Evolutionary conservation across 1,284 basidiomycete species (phyloP), one percentile per base, ranked within the genome.

Genomic region (Inonotus obliquus): DNA sequence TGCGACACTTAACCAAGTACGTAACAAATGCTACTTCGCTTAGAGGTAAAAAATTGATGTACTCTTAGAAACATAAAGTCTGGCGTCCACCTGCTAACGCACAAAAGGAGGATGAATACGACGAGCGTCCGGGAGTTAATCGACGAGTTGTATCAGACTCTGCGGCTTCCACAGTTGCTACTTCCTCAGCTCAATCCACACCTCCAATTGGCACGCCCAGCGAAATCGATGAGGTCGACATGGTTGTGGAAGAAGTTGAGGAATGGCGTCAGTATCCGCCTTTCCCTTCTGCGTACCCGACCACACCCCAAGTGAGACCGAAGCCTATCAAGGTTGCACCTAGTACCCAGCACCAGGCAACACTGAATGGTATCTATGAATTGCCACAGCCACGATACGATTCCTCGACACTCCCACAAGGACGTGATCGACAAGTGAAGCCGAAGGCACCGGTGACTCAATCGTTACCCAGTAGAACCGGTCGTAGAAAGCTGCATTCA

Each of bases 241-340:
- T 39, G 32, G 14, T 59, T 1, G 38, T 17, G 11, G 58, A 68
- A 53, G 66, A 62, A 44, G 65, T 73, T 32, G 70, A 75, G 3
- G 75, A 81, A 44, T 80, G 78, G 78, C 71, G 77, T 51, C 67
- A 73, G 60, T 82, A 82, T 59, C 79, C 80, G n/a, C 72, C 80
- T 14, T 81, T 82, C 56, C 81, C 80, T 29, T 75, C 81, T 17
- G 81, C 81, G 49, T 82, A 82, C 59, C 78, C 77, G 1, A 68
- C 74, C n/a, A 84, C 82, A 23, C 81, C 83, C 21, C 67, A 71
- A 38, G 67, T 69, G 57, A 58, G 64, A 47, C 63, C 64, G 1
- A 44, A 59, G 14, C 63, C 68, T 67, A 71, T 62, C 65, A 23
- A 54, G 37, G 54, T 37, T 60, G 60, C 29, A 48, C 54, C 67